Percentiles rank a stretch among this genome's conserved stretches.
Evolutionary conservation across 441 rosid genomes (phyloP).

Genomic region (Arabidopsis lyrata): DNA sequence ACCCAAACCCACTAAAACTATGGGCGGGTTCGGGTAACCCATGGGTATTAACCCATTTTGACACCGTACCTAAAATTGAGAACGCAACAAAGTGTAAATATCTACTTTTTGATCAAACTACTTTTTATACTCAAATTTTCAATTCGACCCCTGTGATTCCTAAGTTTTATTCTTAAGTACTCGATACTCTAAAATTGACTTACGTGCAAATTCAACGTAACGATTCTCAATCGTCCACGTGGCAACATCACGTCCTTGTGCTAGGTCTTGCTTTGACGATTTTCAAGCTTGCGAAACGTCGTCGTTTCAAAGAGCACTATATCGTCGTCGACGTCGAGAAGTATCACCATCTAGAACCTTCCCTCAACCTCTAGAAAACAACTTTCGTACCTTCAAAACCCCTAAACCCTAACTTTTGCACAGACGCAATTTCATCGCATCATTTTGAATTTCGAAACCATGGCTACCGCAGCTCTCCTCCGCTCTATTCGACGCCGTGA

Average conservation of each 20-base stretch:
- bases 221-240: slow-evolving; percentile 29
- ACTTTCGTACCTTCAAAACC: slow-evolving; percentile 46
- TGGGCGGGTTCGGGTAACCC: no score
- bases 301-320: slow-evolving; percentile 8
- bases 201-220: not conserved
- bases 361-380: slow-evolving; percentile 38
- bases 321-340: slow-evolving; percentile 30
- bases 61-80: not conserved
- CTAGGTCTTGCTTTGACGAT: not conserved
- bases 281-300: not conserved
- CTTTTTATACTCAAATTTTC: not conserved
- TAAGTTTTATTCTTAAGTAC: not conserved
- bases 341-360: slow-evolving; percentile 52
- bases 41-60: no score
- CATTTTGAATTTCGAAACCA: slow-evolving; percentile 33
- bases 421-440: not conserved
- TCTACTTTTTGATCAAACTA: not conserved
- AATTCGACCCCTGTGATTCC: not conserved
- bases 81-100: not conserved
- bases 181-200: not conserved
- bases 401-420: slow-evolving; percentile 52
- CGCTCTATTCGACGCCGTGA: slow-evolving; percentile 84
- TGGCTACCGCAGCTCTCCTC: slow-evolving; percentile 79
- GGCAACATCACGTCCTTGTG: slow-evolving; percentile 18
- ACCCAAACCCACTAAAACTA: no score